Percentiles rank a stretch among this genome's conserved stretches.
Evolutionary conservation across 2,329 filamentous ascomycete species (phyloP).

Genomic region (Ophiosphaerella korrae): DNA sequence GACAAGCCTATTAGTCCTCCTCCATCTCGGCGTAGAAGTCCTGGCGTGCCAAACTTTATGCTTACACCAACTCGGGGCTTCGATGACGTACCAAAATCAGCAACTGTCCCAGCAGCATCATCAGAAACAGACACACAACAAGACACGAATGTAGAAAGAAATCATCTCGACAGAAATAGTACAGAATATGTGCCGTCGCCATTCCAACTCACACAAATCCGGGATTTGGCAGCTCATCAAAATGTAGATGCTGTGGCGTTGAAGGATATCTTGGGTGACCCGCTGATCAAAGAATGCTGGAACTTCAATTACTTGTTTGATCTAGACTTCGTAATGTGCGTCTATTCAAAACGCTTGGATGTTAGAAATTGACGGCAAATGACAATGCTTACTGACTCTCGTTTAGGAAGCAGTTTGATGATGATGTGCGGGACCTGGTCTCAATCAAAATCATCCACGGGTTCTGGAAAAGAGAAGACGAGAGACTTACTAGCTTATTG

Average conservation of each 20-base stretch:
- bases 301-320: constrained; percentile 72
- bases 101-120: neutral
- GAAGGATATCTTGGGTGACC: constrained; percentile 72
- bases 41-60: neutral
- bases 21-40: constrained; percentile 14
- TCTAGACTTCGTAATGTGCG: constrained; percentile 64
- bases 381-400: constrained; percentile 2
- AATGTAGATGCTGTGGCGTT: constrained; percentile 72
- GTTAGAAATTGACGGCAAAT: neutral
- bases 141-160: neutral
- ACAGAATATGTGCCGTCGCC: constrained; percentile 62
- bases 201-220: constrained; percentile 72
- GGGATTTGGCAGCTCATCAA: constrained; percentile 61
- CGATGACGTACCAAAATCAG: constrained; percentile 19
- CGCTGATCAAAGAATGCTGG: constrained; percentile 74
- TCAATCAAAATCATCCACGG: constrained; percentile 66
- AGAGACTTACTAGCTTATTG: constrained; percentile 61
- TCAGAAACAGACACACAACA: neutral
- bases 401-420: constrained; percentile 58
- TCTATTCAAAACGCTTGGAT: neutral
- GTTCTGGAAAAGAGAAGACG: constrained; percentile 71
- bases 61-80: constrained; percentile 18
- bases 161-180: neutral
- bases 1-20: constrained; percentile 40
- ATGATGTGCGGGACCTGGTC: constrained; percentile 59